Conservation (phyloP, 208 protist species). For the Giardia muris region DNA sequence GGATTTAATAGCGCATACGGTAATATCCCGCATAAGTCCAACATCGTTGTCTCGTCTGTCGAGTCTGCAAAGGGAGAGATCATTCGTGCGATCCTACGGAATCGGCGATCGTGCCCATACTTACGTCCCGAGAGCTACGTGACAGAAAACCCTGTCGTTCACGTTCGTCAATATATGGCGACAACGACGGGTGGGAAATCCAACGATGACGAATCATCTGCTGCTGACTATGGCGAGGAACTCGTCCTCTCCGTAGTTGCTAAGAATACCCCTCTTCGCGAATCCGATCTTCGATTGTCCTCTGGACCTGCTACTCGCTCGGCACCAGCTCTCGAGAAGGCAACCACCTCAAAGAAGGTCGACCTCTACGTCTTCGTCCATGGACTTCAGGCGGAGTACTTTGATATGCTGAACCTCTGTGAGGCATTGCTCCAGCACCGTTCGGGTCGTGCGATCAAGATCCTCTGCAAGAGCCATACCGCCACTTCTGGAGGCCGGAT, state of each 20-base stretch:
- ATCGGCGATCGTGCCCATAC: background rate
- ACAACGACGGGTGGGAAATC: background rate
- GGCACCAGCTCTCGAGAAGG: no score
- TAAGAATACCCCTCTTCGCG: background rate
- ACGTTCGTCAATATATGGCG: background rate
- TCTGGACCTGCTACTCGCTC: no score
- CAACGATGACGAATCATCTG: background rate
- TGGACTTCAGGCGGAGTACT: background rate
- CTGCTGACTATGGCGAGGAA: background rate
- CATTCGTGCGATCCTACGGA: background rate
- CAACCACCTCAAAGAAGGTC: no score
- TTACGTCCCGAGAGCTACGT: background rate
- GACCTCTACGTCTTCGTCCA: background rate
- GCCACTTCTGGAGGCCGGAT: background rate
- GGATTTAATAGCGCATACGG: background rate
- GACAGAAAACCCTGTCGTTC: background rate
- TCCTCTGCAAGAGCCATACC: background rate
- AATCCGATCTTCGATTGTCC: background rate
- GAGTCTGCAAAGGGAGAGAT: background rate
- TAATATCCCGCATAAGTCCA: background rate
- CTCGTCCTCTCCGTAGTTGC: background rate
- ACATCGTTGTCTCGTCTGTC: background rate
- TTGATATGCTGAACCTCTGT: background rate
- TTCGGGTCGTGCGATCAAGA: background rate
- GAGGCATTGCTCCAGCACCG: background rate